Evolutionary conservation across 1,139 yeast genomes (phyloP).

Genomic region (Pichiaceae sp.): DNA sequence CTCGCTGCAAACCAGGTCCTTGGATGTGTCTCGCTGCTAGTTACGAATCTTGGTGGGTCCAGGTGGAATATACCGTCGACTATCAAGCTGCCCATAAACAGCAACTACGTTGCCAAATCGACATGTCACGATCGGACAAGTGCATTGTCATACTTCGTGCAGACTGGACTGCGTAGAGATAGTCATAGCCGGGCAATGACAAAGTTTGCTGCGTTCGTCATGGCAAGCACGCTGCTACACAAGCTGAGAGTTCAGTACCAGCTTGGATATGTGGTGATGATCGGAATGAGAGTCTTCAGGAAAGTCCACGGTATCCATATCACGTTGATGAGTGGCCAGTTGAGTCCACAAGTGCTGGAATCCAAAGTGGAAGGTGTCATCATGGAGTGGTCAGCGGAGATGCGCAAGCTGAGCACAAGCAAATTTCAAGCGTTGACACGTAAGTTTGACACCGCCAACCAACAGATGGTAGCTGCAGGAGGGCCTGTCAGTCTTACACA

Average conservation of each 20-base stretch:
- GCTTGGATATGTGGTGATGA: conserved; percentile 48
- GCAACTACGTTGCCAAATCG: conserved; percentile 25
- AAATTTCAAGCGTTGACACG: conserved; percentile 27
- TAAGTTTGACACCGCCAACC: conserved; percentile 22
- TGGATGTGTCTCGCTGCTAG: conserved; percentile 8
- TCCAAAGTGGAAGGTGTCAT: conserved; percentile 39
- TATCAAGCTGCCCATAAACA: conserved; percentile 29
- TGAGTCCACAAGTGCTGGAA: conserved; percentile 29
- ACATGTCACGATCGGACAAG: conserved; percentile 40
- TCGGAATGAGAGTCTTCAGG: conserved; percentile 45
- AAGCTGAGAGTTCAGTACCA: conserved; percentile 45
- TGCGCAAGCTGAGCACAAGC: conserved; percentile 3
- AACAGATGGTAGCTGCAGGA: conserved; percentile 18
- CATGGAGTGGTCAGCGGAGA: conserved; percentile 26
- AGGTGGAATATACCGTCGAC: conserved; percentile 21
- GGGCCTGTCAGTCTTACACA: conserved; percentile 31
- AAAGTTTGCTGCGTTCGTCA: conserved; percentile 34
- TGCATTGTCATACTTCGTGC: conserved; percentile 42
- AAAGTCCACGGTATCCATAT: conserved; percentile 49
- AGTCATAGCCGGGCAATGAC: conserved; percentile 29
- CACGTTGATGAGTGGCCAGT: conserved; percentile 40
- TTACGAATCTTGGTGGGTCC: not conserved
- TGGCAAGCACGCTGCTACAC: conserved; percentile 32
- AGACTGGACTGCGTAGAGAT: conserved; percentile 41
- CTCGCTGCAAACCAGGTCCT: conserved; percentile 7